These are phyloP conservation scores for Castanospermum australe DNA, from an alignment of 306 rosid genomes.

Conservation along the genomic window DNA sequence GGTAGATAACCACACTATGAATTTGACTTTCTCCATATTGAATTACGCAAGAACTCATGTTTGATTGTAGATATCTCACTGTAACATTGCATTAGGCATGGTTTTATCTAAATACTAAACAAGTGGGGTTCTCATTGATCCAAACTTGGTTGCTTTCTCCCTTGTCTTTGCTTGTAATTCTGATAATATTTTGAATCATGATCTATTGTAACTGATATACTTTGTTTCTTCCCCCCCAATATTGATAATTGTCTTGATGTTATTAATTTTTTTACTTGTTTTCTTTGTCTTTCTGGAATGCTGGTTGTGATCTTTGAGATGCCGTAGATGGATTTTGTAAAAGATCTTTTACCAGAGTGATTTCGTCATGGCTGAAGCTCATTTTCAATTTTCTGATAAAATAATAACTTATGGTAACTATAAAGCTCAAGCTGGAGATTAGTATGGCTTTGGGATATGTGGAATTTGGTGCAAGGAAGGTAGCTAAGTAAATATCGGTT, in stretches of 20 bases:
- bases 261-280: conserved; percentile 33
- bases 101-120: background rate
- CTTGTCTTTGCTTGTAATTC: background rate
- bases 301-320: conserved; percentile 51
- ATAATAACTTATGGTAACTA: conserved; percentile 41
- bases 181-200: background rate
- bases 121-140: background rate
- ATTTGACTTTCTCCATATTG: background rate
- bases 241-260: background rate
- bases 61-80: background rate
- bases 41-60: background rate
- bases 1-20: background rate
- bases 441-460: conserved; percentile 39
- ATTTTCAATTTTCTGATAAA: conserved; percentile 39
- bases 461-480: conserved; percentile 37
- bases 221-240: background rate
- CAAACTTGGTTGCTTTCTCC: background rate
- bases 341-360: conserved; percentile 47
- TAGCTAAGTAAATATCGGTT: conserved; percentile 24
- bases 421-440: conserved; percentile 33
- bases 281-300: conserved; percentile 42
- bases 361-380: conserved; percentile 44
- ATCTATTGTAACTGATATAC: background rate
- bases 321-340: conserved; percentile 41
- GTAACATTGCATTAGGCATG: background rate